These are phyloP conservation scores for Climacium dendroides DNA, from an alignment of 225 moss, liverwort and hornwort species.

Conservation along the genomic window DNA sequence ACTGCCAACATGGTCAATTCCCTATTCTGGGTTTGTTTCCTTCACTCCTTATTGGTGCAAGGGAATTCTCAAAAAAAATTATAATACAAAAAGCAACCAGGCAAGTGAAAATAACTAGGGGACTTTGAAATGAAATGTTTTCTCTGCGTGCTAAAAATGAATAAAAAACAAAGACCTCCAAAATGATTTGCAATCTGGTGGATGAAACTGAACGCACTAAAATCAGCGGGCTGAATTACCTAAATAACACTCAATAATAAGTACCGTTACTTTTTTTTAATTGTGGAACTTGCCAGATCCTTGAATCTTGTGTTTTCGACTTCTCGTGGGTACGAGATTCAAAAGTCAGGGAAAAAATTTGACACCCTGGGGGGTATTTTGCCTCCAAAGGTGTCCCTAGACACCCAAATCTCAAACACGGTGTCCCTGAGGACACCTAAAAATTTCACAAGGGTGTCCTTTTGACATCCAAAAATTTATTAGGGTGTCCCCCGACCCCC, in stretches of 20 bases:
- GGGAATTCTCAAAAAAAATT: neutral
- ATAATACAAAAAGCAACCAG: too few relatives aligned
- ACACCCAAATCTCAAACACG: too few relatives aligned
- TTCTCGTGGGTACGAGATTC: neutral
- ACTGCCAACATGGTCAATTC: neutral
- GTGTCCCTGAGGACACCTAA: too few relatives aligned
- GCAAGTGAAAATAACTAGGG: neutral
- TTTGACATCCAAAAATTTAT: too few relatives aligned
- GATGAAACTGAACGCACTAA: neutral
- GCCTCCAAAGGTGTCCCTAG: too few relatives aligned
- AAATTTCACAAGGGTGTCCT: too few relatives aligned
- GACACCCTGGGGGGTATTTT: too few relatives aligned
- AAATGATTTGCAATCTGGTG: too few relatives aligned
- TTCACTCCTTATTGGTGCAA: neutral
- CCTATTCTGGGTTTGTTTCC: neutral
- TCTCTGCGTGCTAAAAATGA: neutral
- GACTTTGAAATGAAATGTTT: neutral
- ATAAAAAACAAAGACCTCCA: too few relatives aligned
- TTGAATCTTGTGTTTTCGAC: neutral
- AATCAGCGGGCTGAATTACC: too few relatives aligned
- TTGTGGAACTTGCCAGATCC: neutral
- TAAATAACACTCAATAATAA: neutral
- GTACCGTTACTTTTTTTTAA: neutral
- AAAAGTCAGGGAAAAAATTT: too few relatives aligned
- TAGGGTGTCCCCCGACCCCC: too few relatives aligned